phyloP scores from a whole-genome alignment of 2,329 filamentous ascomycete genomes.

The Aspergillus clavatus region DNA sequence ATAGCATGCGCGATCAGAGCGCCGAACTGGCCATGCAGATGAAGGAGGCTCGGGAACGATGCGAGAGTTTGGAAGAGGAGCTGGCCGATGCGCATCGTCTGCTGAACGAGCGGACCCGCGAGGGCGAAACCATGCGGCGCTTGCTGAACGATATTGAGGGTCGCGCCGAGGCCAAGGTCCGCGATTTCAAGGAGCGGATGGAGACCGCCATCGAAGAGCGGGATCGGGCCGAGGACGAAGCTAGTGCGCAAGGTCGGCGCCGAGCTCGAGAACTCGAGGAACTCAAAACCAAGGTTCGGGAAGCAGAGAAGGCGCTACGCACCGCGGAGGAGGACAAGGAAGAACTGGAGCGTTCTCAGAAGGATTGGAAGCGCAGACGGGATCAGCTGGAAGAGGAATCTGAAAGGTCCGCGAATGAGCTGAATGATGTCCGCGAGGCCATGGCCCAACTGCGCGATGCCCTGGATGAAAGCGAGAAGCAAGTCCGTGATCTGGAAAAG shows the following conservation, averaged over 20 bases:
- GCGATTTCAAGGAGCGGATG: conserved; percentile 84
- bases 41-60: conserved; percentile 77
- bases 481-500: conserved; percentile 76
- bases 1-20: conserved; percentile 89
- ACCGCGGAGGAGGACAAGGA: conserved; percentile 69
- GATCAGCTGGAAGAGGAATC: conserved; percentile 71
- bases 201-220: conserved; percentile 90
- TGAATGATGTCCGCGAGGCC: conserved; percentile 68
- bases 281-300: conserved; percentile 69
- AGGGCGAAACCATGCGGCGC: conserved; percentile 90
- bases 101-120: conserved; percentile 79
- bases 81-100: conserved; percentile 81
- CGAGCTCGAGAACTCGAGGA: conserved; percentile 83
- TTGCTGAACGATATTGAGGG: conserved; percentile 82
- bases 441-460: conserved; percentile 74
- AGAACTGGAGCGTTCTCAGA: conserved; percentile 67
- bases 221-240: conserved; percentile 87
- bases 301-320: conserved; percentile 73
- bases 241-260: conserved; percentile 68
- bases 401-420: conserved; percentile 65
- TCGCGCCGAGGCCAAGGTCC: conserved; percentile 71
- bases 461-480: conserved; percentile 80
- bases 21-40: conserved; percentile 85
- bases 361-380: conserved; percentile 66
- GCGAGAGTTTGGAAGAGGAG: conserved; percentile 87